Base-by-base conservation (phyloP, 139 green algal genomes). In the Chlorella sorokiniana region DNA sequence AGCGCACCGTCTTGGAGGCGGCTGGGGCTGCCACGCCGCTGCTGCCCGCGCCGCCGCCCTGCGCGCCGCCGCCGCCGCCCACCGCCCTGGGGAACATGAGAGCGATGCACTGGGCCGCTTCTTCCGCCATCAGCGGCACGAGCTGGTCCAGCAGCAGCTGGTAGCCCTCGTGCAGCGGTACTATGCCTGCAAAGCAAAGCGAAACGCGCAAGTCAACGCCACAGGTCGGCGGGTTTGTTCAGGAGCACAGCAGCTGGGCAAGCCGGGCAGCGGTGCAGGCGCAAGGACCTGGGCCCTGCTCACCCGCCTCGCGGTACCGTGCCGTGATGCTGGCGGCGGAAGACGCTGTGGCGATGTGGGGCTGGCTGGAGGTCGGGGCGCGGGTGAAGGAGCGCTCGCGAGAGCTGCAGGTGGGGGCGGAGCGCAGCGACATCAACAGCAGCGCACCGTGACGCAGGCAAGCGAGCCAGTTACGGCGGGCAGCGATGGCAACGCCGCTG, bases 111-210 rank as follows among this genome's bases (percentile, higher is more conserved):
- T 86, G 67, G 23, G 54, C 38, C 29, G 67, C 76, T 41, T 86
- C 83, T n/a, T 71, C 81, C 8, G 78, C 38, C 61, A 83, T 64
- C 54, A 81, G 29, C 1, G 76, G 83, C 45, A 87, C 8, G 44
- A 74, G 83, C 35, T 18, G 37, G 52, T 75, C 69, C 10, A 83
- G 74, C 76, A 87, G 37, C 33, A 62, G 33, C 20, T 70, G 29
- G 41, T 45, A 81, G 41, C 75, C 75, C 41, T 81, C 75, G 40
- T 81, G 75, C 8, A 81, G 42, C 6, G 75, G 75, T 23, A 67
- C 38, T 5, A 81, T 52, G 54, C 73, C 73, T 79, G 54, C 51
- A 67, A 35, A 67, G 37, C 2, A 67, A 45, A 5, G 31, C 31
- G 27, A 6, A 51, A 11, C 64, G 37, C 1, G 18, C 18, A 23